These are phyloP conservation scores for Hyphochytrium catenoides DNA, from an alignment of 352 stramenopile species.

Conservation along the genomic window DNA sequence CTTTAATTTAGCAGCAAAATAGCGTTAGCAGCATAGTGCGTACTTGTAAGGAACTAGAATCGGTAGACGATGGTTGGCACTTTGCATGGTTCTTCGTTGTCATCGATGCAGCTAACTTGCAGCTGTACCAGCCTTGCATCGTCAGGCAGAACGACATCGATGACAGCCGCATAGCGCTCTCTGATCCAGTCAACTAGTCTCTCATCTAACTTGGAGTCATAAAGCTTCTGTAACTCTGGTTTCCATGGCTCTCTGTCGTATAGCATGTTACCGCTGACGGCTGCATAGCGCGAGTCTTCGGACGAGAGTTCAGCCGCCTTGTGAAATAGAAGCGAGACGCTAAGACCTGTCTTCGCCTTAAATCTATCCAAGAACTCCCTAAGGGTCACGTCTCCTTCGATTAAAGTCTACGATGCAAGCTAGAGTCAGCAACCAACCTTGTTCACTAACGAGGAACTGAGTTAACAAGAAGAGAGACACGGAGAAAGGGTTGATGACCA, in stretches of 20 bases:
- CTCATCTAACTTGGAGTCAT: conserved; percentile 24
- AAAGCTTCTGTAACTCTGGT: conserved; percentile 39
- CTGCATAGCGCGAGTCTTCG: conserved; percentile 27
- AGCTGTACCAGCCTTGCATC: conserved; percentile 58
- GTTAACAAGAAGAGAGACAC: no score
- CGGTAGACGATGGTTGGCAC: conserved; percentile 52
- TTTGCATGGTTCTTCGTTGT: conserved; percentile 47
- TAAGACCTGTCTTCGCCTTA: conserved; percentile 35
- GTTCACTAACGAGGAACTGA: no score
- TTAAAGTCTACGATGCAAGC: no score
- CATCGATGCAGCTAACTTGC: conserved; percentile 53
- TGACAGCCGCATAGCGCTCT: conserved; percentile 42
- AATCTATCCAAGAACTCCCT: conserved; percentile 33
- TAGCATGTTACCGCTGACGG: conserved; percentile 49
- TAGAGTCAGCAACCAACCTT: no score
- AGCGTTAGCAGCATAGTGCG: no score
- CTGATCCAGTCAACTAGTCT: conserved; percentile 35
- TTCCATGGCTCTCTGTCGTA: conserved; percentile 53
- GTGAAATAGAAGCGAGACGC: conserved; percentile 55
- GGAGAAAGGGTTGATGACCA: no score
- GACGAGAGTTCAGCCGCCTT: conserved; percentile 28
- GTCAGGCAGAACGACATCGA: conserved; percentile 47
- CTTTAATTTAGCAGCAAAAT: no score
- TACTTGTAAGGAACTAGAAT: no score
- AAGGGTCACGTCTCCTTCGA: conserved; percentile 18